Evolutionary conservation across 2,329 filamentous ascomycete genomes (phyloP), one percentile per base, ranked within the genome.

Genomic region (Metarhizium sp.): DNA sequence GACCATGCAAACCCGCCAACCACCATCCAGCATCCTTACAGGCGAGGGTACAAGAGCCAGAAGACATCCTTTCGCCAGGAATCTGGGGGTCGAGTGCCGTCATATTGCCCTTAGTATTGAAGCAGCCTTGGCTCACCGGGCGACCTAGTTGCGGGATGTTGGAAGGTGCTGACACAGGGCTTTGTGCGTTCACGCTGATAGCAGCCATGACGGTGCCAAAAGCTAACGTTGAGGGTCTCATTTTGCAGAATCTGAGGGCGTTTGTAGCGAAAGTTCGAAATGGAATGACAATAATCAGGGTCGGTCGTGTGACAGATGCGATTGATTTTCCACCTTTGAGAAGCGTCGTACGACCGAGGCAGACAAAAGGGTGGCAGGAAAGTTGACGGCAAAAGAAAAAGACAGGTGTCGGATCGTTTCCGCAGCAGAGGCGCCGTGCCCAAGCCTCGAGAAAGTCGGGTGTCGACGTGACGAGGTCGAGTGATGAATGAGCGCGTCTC

Each of bases 1-100:
- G 80, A 18, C 78, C 76, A 7, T 78, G 80, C 48, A 88, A 72
- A 36, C 78, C 89, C 63, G 85, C 81, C 7, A 90, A 86, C 1
- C 77, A 61, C 36, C 69, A 73, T 40, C 78, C 75, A 7, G 74
- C 63, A 0, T 70, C 64, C 2, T 70, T 64, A 63, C 79, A 82
- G 1, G 62, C 52, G 0, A 60, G 34, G 14, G 60, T 61, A 61
- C 80, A 84, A 13, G 60, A 57, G 54, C 77, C 78, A 13, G 71
- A 72, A 5, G 69, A 68, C 25, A 73, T 61, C 2, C 50, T 52
- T 1, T 57, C 36, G 11, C 50, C 57, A n/a, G 36, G 16, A 18
- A 65, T 57, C 0, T 56, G 54, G 2, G 64, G 60, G 4, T 60
- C 20, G 25, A 48, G 58, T 6, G 59, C 52, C 0, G 68, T 68